These are phyloP conservation scores for Isatis tinctoria DNA, from an alignment of 345 rosid species.

Conservation along the genomic window DNA sequence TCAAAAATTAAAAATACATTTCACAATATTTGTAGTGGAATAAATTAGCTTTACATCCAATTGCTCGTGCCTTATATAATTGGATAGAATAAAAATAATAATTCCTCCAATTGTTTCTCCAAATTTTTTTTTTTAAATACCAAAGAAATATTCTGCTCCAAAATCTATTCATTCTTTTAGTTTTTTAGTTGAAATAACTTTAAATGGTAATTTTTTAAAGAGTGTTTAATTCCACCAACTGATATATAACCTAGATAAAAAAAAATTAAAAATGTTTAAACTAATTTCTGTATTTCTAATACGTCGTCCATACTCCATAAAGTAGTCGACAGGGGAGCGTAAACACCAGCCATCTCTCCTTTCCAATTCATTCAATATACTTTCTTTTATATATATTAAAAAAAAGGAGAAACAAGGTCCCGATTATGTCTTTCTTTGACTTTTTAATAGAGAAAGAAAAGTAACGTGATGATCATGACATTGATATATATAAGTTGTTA, in stretches of 20 bases:
- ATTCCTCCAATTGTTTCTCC: too few species aligned
- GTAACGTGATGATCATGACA: background rate
- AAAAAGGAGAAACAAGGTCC: background rate
- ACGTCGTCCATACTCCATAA: background rate
- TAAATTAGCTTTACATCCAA: background rate
- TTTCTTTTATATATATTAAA: background rate
- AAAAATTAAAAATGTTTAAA: too few species aligned
- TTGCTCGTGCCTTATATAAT: background rate
- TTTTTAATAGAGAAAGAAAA: background rate
- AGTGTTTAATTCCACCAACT: too few species aligned
- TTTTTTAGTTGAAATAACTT: too few species aligned
- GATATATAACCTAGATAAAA: too few species aligned
- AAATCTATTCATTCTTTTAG: too few species aligned
- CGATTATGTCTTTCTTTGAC: slow-evolving; percentile 19
- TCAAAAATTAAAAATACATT: too few species aligned
- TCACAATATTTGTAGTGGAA: background rate
- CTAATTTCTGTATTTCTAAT: too few species aligned
- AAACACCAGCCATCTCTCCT: background rate
- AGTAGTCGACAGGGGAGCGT: slow-evolving; percentile 25
- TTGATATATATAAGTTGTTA: background rate
- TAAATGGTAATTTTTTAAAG: too few species aligned
- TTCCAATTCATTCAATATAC: background rate
- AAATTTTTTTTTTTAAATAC: too few species aligned
- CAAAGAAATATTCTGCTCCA: too few species aligned
- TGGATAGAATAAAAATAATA: too few species aligned